Evolutionary conservation across 495 filamentous ascomycete genomes (phyloP), one percentile per base, ranked within the genome.

Genomic region (Xeromyces bisporus): DNA sequence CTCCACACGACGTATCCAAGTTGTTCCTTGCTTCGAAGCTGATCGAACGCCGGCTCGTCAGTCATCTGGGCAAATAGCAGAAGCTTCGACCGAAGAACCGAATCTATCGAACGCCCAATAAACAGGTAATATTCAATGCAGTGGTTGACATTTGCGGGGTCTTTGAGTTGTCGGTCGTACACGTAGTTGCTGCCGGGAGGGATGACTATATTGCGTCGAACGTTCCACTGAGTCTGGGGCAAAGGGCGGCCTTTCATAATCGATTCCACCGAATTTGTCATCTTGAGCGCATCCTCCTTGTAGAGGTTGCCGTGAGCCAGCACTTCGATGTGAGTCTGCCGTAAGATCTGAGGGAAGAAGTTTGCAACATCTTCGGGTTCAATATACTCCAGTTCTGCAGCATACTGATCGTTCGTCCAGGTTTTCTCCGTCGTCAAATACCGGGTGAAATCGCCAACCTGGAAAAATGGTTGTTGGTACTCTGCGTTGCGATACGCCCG

Each of bases 1-100:
- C 77, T 87, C 59, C 80, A 93, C 1, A 99, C 89, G 27, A 96
- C 76, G 44, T 99, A 99, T 9, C 89, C 89, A 6, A 99, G 77
- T 52, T 99, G 89, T 50, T 99, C 89, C 51, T 94, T 94, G 26
- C 89, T 94, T 26, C 89, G 73, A 1, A 99, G 64, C 47, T 86
- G 80, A 50, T 99, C 80, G 49, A 96, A 99, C 15, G 73, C 78
- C 11, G 85, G 84, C 61, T 99, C 89, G 28, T 92, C 77, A 1
- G 81, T 75, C 54, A 94, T 71, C 50, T 99, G 91, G n/a, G 81
- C 75, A 31, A 94, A 66, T 6, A 99, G 66, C 26, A 84, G 63
- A 0, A 80, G 63, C 58, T 82, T 84, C 10, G 85, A 78, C 10
- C 80, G 65, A 7, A 87, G 47, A 2, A 40, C 38, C 15, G 75